These are phyloP conservation scores for Fomitopsis pulvina DNA, from an alignment of 768 basidiomycete species.

Conservation along the genomic window DNA sequence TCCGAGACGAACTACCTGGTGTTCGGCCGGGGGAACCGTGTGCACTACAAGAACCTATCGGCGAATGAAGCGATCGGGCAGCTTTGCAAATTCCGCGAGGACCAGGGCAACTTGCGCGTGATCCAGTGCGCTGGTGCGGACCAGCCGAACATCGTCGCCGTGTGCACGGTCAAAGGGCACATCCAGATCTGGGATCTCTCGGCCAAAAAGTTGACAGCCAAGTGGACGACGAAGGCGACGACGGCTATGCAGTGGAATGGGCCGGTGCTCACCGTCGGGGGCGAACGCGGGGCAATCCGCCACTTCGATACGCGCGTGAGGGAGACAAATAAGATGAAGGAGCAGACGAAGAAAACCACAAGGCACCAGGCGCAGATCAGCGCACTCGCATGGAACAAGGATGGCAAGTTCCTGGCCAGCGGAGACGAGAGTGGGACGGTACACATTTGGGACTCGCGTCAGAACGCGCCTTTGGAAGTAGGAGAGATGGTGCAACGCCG, in stretches of 20 bases:
- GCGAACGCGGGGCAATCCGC: slow-evolving; percentile 61
- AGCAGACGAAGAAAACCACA: slow-evolving; percentile 58
- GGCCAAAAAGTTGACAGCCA: slow-evolving; percentile 45
- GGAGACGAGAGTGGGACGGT: slow-evolving; percentile 73
- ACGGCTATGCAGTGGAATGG: slow-evolving; percentile 63
- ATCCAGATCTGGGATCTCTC: slow-evolving; percentile 72
- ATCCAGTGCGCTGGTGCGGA: slow-evolving; percentile 31
- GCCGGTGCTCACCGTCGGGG: slow-evolving; percentile 58
- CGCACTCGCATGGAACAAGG: slow-evolving; percentile 58
- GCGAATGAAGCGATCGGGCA: slow-evolving; percentile 31
- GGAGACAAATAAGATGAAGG: slow-evolving; percentile 37
- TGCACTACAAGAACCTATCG: slow-evolving; percentile 43
- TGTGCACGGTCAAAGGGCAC: slow-evolving; percentile 54
- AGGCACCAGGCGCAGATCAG: slow-evolving; percentile 66
- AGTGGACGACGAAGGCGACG: slow-evolving; percentile 54
- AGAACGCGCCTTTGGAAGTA: slow-evolving; percentile 43
- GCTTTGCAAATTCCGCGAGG: slow-evolving; percentile 42
- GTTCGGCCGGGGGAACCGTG: slow-evolving; percentile 48
- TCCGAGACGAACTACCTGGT: slow-evolving; percentile 39
- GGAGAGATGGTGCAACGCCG: slow-evolving; percentile 49
- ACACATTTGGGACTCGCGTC: slow-evolving; percentile 69
- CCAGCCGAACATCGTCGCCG: slow-evolving; percentile 41
- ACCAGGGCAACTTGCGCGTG: slow-evolving; percentile 37
- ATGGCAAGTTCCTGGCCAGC: slow-evolving; percentile 64
- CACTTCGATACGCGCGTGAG: slow-evolving; percentile 65